Evolutionary conservation across 208 protist species (phyloP).

Genomic region (Trypanosoma congolense): DNA sequence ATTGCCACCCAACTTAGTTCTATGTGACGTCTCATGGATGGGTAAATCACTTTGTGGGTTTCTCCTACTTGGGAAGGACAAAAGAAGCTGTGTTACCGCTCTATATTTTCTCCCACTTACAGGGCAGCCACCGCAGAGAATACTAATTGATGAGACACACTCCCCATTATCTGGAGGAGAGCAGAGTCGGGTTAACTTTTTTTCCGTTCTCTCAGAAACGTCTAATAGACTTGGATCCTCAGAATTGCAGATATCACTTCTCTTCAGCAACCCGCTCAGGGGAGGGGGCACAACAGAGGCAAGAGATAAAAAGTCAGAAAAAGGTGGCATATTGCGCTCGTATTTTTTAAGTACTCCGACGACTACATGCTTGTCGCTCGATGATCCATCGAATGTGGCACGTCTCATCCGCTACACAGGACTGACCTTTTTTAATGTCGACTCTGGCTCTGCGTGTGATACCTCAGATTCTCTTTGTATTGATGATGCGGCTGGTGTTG

Average conservation of each 20-base stretch:
- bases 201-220: not conserved
- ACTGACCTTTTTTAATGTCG: conserved; percentile 4
- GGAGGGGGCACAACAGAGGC: not conserved
- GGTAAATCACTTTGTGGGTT: conserved; percentile 18
- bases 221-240: conserved; percentile 14
- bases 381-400: conserved; percentile 3
- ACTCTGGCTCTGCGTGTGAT: not conserved
- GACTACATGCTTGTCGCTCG: not conserved
- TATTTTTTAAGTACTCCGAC: conserved; percentile 10
- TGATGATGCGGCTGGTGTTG: not conserved
- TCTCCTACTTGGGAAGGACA: conserved; percentile 8
- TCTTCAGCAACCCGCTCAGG: not conserved
- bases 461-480: not conserved
- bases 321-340: conserved; percentile 1
- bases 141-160: conserved; percentile 11
- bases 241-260: conserved; percentile 8
- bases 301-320: conserved; percentile 1
- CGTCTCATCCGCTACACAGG: conserved; percentile 4
- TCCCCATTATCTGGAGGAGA: not conserved
- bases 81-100: not conserved
- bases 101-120: conserved; percentile 21
- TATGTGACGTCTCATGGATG: conserved; percentile 18
- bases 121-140: not conserved
- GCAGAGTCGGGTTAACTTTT: conserved; percentile 1
- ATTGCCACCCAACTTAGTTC: conserved; percentile 2